Conservation (phyloP, 2,329 filamentous ascomycete species). For the Taxawa tesnikishii region DNA sequence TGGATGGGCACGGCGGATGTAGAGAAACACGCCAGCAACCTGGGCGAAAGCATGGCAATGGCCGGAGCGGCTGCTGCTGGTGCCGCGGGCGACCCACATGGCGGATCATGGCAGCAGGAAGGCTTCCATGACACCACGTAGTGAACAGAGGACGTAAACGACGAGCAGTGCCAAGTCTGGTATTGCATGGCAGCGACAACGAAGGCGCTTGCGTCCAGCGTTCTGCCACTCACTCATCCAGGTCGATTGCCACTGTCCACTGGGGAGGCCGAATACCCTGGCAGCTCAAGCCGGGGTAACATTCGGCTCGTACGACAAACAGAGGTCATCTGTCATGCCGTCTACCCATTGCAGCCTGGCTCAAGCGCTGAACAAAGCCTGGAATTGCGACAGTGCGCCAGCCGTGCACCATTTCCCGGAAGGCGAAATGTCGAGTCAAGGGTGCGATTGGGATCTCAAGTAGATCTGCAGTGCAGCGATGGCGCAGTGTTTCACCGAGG, state of each 20-base stretch:
- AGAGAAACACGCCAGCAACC: constrained; percentile 46
- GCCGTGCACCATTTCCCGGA: background rate
- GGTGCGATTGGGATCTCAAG: no score
- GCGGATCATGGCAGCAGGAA: constrained; percentile 23
- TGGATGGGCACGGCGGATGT: constrained; percentile 62
- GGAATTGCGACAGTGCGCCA: background rate
- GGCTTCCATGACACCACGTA: constrained; percentile 15
- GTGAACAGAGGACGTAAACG: no score
- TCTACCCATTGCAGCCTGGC: no score
- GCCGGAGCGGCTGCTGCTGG: constrained; percentile 16
- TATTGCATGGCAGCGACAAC: no score
- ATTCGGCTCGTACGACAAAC: background rate
- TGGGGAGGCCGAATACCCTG: background rate
- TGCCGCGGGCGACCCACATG: constrained; percentile 7
- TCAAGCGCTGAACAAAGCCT: background rate
- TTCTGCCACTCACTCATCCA: background rate
- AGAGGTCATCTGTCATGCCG: background rate
- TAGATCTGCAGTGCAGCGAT: background rate
- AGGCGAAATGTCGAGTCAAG: no score
- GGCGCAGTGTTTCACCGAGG: background rate
- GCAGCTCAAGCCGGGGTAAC: background rate
- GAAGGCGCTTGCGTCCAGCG: background rate
- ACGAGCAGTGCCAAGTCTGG: no score
- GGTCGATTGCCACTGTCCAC: background rate
- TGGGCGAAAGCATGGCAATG: constrained; percentile 31